Conservation (phyloP, 164 flowering plant genomes). For the Dillenia turbinata region DNA sequence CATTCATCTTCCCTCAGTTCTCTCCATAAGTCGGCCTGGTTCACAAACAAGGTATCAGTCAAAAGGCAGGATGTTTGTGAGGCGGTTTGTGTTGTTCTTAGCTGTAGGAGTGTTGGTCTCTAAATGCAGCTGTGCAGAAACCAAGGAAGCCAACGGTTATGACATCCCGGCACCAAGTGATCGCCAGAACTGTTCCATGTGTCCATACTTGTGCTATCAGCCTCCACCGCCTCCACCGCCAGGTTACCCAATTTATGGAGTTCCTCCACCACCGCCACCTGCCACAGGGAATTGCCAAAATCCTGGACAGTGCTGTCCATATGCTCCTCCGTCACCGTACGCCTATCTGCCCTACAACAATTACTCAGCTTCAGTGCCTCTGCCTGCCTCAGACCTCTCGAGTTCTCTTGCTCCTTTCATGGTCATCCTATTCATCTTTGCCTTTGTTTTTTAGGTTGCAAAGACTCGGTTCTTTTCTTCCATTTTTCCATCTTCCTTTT, state of each 20-base stretch:
- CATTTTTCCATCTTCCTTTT: too few species aligned
- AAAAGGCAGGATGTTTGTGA: conserved; percentile 6
- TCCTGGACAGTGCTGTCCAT: conserved; percentile 8
- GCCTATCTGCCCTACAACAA: conserved; percentile 11
- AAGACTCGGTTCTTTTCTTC: too few species aligned
- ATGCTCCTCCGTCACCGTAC: conserved; percentile 12
- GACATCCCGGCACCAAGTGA: not conserved
- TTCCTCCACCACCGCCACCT: conserved; percentile 14
- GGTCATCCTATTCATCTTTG: conserved; percentile 1
- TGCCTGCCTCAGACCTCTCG: not conserved
- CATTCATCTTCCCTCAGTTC: not conserved
- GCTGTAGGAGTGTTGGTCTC: conserved; percentile 10
- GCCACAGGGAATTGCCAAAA: conserved; percentile 1
- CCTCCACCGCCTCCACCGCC: conserved; percentile 6
- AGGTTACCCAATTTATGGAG: conserved; percentile 3
- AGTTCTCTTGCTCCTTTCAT: not conserved
- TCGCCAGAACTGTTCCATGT: conserved; percentile 8
- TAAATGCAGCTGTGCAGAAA: not conserved
- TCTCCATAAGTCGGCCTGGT: too few species aligned
- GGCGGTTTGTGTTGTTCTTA: conserved; percentile 4
- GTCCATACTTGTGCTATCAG: conserved; percentile 14
- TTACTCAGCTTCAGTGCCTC: conserved; percentile 13
- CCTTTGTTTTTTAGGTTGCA: not conserved
- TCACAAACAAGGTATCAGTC: not conserved
- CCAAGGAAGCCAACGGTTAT: conserved; percentile 2